Conservation (phyloP, 306 rosid genomes). For the Cucurbita pepo region DNA sequence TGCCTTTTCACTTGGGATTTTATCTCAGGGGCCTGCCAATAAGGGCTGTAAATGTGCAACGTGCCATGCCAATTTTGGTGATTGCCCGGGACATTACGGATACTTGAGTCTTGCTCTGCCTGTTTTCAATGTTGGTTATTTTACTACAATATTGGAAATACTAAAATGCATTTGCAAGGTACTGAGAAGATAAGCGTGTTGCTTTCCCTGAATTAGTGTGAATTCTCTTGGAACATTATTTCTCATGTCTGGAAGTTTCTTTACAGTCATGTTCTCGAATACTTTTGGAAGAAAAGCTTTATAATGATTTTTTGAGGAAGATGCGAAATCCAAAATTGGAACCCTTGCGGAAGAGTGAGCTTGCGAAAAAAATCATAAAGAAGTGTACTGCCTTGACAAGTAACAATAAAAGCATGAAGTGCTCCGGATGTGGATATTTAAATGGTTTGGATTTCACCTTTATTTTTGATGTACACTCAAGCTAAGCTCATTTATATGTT, state of each 20-base stretch:
- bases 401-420: conserved; percentile 25
- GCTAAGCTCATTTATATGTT: background rate
- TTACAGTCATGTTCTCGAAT: conserved; percentile 64
- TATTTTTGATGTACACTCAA: conserved; percentile 4
- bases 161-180: conserved; percentile 96
- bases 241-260: conserved; percentile 10
- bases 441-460: conserved; percentile 42
- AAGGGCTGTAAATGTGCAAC: conserved; percentile 44
- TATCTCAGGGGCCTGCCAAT: conserved; percentile 64
- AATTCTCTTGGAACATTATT: background rate
- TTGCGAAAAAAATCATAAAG: conserved; percentile 30
- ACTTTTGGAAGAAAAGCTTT: conserved; percentile 35
- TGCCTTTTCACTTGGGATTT: background rate
- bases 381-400: conserved; percentile 29
- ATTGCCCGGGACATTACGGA: conserved; percentile 86
- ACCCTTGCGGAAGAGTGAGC: conserved; percentile 28
- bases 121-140: conserved; percentile 61
- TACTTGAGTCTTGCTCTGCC: conserved; percentile 56
- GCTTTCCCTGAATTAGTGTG: background rate
- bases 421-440: conserved; percentile 52
- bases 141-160: conserved; percentile 34
- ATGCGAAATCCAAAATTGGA: conserved; percentile 53
- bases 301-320: conserved; percentile 31
- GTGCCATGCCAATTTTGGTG: conserved; percentile 40
- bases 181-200: background rate